Evolutionary conservation across 345 rosid species (phyloP).

Genomic region (Tarenaya hassleriana): DNA sequence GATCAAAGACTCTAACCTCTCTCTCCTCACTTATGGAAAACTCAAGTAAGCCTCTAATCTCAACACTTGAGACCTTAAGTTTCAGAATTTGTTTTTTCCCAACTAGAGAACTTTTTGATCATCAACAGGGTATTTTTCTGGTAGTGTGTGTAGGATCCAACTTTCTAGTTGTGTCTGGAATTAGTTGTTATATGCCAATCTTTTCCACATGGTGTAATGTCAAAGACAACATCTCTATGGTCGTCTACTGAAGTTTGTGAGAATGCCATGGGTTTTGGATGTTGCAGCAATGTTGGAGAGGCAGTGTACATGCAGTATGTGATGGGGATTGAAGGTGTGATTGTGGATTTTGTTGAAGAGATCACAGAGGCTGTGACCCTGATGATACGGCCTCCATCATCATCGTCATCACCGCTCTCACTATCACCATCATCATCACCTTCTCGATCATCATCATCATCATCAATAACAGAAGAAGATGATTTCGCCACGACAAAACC

Average conservation of each 20-base stretch:
- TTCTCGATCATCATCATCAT: slow-evolving; percentile 20
- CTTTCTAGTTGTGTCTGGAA: too few relatives aligned
- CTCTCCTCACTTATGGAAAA: slow-evolving; percentile 78
- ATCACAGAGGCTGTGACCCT: slow-evolving; percentile 53
- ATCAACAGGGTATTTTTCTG: too few relatives aligned
- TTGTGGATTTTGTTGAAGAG: slow-evolving; percentile 78
- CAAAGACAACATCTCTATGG: too few relatives aligned
- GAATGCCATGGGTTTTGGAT: neutral
- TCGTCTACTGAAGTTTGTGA: too few relatives aligned
- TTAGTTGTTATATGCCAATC: too few relatives aligned
- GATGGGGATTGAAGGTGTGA: slow-evolving; percentile 92
- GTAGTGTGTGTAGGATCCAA: too few relatives aligned
- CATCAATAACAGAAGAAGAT: slow-evolving; percentile 19
- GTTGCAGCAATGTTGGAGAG: slow-evolving; percentile 70
- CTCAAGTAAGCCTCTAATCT: slow-evolving; percentile 40
- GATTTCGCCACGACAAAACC: slow-evolving; percentile 40
- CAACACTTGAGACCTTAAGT: too few relatives aligned
- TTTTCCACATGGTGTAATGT: too few relatives aligned
- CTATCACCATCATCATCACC: neutral
- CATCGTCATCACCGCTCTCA: slow-evolving; percentile 2
- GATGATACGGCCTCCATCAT: slow-evolving; percentile 33
- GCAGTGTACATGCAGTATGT: slow-evolving; percentile 90
- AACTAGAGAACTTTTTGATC: too few relatives aligned
- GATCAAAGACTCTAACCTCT: slow-evolving; percentile 79
- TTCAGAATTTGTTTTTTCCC: too few relatives aligned